Evolutionary conservation across 495 filamentous ascomycete species (phyloP).

Genomic region (Acidiella bohemica): DNA sequence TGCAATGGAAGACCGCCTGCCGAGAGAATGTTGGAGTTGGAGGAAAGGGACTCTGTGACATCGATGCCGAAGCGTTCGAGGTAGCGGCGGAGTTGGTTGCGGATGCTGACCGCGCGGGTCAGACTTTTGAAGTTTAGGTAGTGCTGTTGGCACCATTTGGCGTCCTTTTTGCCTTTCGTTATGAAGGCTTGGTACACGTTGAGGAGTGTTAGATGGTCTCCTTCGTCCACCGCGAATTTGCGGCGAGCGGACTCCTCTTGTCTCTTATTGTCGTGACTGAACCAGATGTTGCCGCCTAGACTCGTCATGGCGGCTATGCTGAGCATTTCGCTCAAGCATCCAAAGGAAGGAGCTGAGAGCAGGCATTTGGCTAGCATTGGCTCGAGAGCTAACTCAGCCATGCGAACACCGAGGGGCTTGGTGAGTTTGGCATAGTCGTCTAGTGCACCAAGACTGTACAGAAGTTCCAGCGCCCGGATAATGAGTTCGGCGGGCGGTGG

Average conservation of each 20-base stretch:
- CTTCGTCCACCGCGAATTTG: conserved; percentile 86
- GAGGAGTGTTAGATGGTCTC: conserved; percentile 85
- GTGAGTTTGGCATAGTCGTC: conserved; percentile 89
- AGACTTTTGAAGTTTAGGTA: conserved; percentile 75
- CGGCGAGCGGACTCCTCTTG: conserved; percentile 55
- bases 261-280: conserved; percentile 56
- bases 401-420: conserved; percentile 67
- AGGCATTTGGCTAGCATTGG: conserved; percentile 95
- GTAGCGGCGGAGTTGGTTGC: conserved; percentile 73
- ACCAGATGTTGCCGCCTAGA: conserved; percentile 67
- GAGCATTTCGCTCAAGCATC: conserved; percentile 72
- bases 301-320: conserved; percentile 92
- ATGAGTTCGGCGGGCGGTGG: conserved; percentile 79
- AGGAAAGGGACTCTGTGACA: conserved; percentile 45
- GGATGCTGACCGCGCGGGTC: conserved; percentile 69
- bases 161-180: conserved; percentile 70
- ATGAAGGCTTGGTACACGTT: conserved; percentile 90
- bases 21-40: conserved; percentile 15
- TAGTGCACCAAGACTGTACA: conserved; percentile 79
- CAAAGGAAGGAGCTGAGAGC: conserved; percentile 60
- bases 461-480: conserved; percentile 72
- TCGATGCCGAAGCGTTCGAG: conserved; percentile 72
- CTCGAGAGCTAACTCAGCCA: conserved; percentile 90
- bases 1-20: conserved; percentile 35
- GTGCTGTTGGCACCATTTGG: conserved; percentile 77